Conservation (phyloP, 306 rosid species). For the Ormosia emarginata region DNA sequence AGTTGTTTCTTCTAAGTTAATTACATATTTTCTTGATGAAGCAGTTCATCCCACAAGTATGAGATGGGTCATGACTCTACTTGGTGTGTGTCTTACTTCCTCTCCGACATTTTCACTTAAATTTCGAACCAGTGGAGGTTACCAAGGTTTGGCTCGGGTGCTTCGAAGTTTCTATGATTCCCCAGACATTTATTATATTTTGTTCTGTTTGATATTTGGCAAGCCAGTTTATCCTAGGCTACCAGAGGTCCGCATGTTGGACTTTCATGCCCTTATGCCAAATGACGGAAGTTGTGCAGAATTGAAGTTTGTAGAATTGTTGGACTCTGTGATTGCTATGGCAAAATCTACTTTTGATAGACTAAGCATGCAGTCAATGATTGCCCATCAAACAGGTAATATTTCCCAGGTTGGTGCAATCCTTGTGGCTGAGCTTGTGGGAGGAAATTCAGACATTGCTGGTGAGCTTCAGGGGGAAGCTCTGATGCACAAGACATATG, state of each 20-base stretch:
- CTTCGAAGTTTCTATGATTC: conserved; percentile 96
- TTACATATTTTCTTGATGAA: conserved; percentile 97
- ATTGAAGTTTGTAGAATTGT: conserved; percentile 70
- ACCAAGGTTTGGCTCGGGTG: conserved; percentile 86
- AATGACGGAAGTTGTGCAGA: conserved; percentile 76
- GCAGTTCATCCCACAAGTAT: conserved; percentile 97
- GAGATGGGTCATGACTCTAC: conserved; percentile 99
- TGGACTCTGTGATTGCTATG: conserved; percentile 94
- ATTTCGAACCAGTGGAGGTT: conserved; percentile 96
- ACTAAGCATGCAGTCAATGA: conserved; percentile 87
- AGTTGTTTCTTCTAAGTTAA: conserved; percentile 90
- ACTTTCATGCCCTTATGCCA: conserved; percentile 98
- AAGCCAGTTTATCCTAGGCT: conserved; percentile 95
- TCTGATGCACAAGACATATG: conserved; percentile 98
- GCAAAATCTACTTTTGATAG: conserved; percentile 91
- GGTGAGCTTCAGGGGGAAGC: conserved; percentile 99
- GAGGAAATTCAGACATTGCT: conserved; percentile 86
- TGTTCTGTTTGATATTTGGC: conserved; percentile 95
- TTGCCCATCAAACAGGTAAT: conserved; percentile 90
- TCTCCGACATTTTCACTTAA: conserved; percentile 90
- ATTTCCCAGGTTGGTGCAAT: conserved; percentile 94
- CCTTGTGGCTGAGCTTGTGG: conserved; percentile 97
- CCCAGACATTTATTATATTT: conserved; percentile 93
- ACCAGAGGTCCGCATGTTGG: conserved; percentile 99
- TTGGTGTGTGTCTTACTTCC: conserved; percentile 93